Base-by-base conservation (phyloP, 306 rosid species). In the Lathyrus tuberosus region DNA sequence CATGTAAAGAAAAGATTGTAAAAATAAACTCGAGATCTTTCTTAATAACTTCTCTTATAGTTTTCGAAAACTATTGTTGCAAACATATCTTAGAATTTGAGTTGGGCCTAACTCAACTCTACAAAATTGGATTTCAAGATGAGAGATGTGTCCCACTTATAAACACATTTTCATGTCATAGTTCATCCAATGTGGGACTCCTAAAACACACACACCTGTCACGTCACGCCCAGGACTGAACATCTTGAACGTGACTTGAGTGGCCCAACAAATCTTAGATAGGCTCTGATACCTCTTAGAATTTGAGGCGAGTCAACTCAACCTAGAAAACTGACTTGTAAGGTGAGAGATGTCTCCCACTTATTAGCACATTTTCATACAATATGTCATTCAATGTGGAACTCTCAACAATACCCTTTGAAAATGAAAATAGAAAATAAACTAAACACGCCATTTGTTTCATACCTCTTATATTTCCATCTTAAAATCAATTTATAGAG, bases 401-500 rank as follows among this genome's bases (percentile, higher is more conserved):
- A 8, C 24, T n/a, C 54, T 16, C 22, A 48, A 48, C 46, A 41
- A 11, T 41, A 56, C 41, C 54, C 26, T 14, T 20, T 54, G 26
- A 44, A 71, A 58, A 71, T 62, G 30, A 62, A 62, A 17, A 64
- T 17, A 65, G 16, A 28, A 43, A 65, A 43, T 33, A 60, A 71
- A 61, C 53, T 11, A 47, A 15, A 10, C 38, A 44, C n/a, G 6
- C 30, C 14, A 61, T 48, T 61, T 37, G 62, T 57, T 58, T 47
- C 18, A 0, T 26, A 33, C 65, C 59, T 37, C 59, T 37, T 26
- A 41, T 28, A 76, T 31, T 52, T 17, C 37, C 35, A 15, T 38
- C 67, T 49, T 11, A 17, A 47, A 65, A 61, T 72, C 38, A 53
- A 53, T 48, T 62, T 52, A 59, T 44, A 54, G 66, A 63, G 70